phyloP scores from a whole-genome alignment of 2,329 filamentous ascomycete genomes.

The Penicillium sp. region DNA sequence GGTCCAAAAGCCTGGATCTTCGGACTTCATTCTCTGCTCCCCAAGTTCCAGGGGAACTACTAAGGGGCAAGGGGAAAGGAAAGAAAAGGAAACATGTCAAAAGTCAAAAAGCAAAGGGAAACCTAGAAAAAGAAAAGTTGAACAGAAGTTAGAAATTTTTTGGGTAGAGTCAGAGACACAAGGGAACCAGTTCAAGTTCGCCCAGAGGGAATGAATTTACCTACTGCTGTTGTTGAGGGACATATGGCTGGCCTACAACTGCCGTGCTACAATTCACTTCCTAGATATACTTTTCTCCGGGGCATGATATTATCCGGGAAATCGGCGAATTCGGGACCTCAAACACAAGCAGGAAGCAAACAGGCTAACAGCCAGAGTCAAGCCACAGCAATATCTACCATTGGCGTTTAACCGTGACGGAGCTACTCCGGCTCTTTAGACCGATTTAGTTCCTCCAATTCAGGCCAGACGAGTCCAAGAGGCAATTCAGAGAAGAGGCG shows the following conservation, averaged over 20 bases:
- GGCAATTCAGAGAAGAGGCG: not conserved
- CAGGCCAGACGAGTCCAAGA: not conserved
- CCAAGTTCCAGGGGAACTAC: not conserved
- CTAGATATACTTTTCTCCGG: not conserved
- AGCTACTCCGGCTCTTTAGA: conserved; percentile 14
- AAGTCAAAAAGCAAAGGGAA: not conserved
- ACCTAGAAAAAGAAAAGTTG: not conserved
- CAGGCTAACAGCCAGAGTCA: not conserved
- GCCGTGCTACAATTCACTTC: not conserved
- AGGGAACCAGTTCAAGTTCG: not conserved
- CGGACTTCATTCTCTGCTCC: not conserved
- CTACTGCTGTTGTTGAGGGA: not conserved
- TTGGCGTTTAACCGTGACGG: conserved; percentile 8
- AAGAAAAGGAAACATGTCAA: not conserved
- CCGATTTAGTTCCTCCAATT: not conserved
- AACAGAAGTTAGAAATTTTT: not conserved
- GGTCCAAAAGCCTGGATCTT: not conserved
- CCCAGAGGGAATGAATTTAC: not conserved
- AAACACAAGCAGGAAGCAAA: not conserved
- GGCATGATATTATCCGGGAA: conserved; percentile 1
- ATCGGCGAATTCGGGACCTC: not conserved
- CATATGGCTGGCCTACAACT: not conserved
- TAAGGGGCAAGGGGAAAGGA: not conserved
- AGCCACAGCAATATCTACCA: conserved; percentile 3
- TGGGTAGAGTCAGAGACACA: not conserved